These are phyloP conservation scores for Benincasa hispida DNA, from an alignment of 306 rosid species.

Conservation along the genomic window DNA sequence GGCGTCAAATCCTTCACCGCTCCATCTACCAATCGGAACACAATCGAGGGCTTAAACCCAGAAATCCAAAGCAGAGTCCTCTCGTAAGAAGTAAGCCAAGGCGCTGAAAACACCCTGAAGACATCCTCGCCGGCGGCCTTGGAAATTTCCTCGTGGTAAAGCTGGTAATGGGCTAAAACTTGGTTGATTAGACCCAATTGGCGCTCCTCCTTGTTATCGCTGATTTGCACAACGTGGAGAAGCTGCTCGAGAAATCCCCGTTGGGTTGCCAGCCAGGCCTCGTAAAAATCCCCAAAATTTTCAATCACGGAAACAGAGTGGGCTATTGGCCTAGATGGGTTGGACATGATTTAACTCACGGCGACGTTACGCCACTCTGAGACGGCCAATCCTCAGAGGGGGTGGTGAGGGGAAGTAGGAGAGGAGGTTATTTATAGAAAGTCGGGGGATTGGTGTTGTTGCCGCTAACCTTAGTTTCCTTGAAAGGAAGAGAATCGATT, in stretches of 20 bases:
- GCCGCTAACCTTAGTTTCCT: not conserved
- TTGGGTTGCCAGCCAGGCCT: not conserved
- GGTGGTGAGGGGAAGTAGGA: not conserved
- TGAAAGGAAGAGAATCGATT: not conserved
- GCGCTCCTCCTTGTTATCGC: not conserved
- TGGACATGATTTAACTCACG: not conserved
- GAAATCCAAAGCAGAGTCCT: constrained; percentile 26
- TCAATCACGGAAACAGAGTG: not conserved
- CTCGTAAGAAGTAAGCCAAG: constrained; percentile 31
- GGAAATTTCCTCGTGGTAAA: constrained; percentile 16
- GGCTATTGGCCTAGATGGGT: not conserved
- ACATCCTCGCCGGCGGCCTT: constrained; percentile 15
- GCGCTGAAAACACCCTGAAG: constrained; percentile 18
- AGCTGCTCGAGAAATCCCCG: not conserved
- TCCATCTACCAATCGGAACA: constrained; percentile 13
- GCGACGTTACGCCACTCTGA: not conserved
- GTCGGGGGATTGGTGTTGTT: not conserved
- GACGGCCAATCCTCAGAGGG: not conserved
- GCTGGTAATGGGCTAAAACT: constrained; percentile 23
- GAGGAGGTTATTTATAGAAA: not conserved
- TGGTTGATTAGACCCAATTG: constrained; percentile 14
- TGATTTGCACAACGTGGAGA: not conserved
- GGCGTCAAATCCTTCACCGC: constrained; percentile 3
- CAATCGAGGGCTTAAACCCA: constrained; percentile 20
- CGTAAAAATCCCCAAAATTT: not conserved